Evolutionary conservation across 2,329 filamentous ascomycete species (phyloP).

Genomic region (Trichoderma polysporum): DNA sequence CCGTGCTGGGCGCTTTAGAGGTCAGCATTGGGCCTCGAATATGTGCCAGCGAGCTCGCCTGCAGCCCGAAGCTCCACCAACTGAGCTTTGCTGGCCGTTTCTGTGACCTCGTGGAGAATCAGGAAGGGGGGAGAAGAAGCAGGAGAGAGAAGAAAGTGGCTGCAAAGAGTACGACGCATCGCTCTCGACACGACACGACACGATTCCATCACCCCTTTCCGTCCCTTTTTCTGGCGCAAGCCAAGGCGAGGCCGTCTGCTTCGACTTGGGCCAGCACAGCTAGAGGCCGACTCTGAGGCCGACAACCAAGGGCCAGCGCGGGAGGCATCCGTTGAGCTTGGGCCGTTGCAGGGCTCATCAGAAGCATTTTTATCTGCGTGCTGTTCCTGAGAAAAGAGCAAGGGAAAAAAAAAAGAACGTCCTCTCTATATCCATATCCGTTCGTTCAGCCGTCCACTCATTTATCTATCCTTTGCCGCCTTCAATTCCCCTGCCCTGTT

Average conservation of each 20-base stretch:
- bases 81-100: conserved; percentile 17
- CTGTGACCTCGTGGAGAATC: conserved; percentile 13
- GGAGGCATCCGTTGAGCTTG: conserved; percentile 6
- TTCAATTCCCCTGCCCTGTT: background rate
- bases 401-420: background rate
- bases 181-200: conserved; percentile 3
- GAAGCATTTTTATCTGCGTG: too few species aligned
- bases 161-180: background rate
- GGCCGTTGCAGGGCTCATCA: too few species aligned
- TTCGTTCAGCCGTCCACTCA: background rate
- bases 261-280: conserved; percentile 5
- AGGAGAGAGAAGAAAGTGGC: too few species aligned
- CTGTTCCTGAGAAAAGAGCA: background rate
- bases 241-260: background rate
- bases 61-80: conserved; percentile 20
- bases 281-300: background rate
- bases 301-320: background rate
- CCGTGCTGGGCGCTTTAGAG: conserved; percentile 9
- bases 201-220: background rate
- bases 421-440: background rate
- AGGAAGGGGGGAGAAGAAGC: background rate
- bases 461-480: background rate
- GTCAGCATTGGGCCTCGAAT: conserved; percentile 18
- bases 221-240: background rate
- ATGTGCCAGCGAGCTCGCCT: conserved; percentile 8